phyloP scores from a whole-genome alignment of 192 early-diverging fungal species.

The Backusella macrospora region DNA sequence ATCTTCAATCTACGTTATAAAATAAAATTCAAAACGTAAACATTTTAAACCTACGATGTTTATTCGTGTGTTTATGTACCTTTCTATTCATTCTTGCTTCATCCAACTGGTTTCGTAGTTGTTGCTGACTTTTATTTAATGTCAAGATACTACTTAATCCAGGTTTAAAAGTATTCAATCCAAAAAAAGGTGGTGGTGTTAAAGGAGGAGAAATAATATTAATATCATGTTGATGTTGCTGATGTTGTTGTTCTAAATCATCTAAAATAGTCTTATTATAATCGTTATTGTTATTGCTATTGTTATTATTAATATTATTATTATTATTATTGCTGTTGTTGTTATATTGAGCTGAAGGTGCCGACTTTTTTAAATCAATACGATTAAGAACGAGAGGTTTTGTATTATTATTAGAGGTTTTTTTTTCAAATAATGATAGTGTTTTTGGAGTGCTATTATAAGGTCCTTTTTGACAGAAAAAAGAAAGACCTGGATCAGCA shows the following conservation, averaged over 20 bases:
- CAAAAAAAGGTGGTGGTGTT: constrained; percentile 9
- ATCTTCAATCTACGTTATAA: constrained; percentile 25
- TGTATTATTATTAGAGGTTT: neutral
- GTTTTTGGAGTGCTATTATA: neutral
- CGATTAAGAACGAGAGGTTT: constrained; percentile 5
- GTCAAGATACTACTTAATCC: constrained; percentile 1
- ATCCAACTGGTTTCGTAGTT: constrained; percentile 16
- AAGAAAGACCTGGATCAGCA: constrained; percentile 12
- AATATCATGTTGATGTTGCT: neutral
- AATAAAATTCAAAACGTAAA: neutral
- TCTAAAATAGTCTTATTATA: neutral
- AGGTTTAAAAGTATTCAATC: neutral
- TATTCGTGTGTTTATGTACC: constrained; percentile 13
- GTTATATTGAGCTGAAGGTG: neutral
- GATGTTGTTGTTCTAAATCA: neutral
- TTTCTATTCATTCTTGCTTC: constrained; percentile 31
- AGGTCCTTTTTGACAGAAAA: constrained; percentile 16
- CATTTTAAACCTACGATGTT: constrained; percentile 5
- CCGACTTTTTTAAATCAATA: neutral
- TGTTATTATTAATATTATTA: neutral
- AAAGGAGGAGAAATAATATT: neutral
- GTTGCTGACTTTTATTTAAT: neutral
- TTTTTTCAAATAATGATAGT: neutral
- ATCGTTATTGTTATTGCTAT: neutral
- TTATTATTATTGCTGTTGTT: neutral